Base-by-base conservation (phyloP, 1,284 basidiomycete genomes). In the Heterobasidion irregulare region DNA sequence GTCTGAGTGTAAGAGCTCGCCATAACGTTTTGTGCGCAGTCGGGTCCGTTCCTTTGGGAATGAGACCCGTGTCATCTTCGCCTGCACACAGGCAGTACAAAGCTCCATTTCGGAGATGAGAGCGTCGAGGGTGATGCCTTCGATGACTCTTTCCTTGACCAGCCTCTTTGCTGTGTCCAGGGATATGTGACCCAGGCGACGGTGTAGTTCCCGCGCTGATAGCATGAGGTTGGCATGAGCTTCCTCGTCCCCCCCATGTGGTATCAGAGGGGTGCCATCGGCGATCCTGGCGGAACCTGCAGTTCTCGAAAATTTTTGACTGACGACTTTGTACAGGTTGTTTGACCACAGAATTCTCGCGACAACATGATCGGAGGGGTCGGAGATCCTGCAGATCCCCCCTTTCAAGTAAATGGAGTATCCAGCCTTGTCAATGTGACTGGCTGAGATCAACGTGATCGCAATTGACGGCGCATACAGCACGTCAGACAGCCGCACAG, bases 81-180 rank as follows among this genome's bases (percentile, higher is more conserved):
- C 72, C 26, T 69, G 60, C 0, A 65, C 58, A 53, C 74, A 76
- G 0, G 64, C 55, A 5, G 65, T 61, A 47, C 74, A 77, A 52
- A 66, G 65, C 56, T 54, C 49, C 63, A 59, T 1, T 56, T 63
- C 34, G 55, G 57, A 8, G 41, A 45, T 47, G 0, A 53, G 45
- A 32, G 50, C 36, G 52, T 68, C 62, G 8, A 74, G 59, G 6
- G 66, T 58, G 2, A 74, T 58, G 1, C 71, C 68, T 1, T 54
- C 60, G 8, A 72, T 58, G 15, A 63, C 51, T 1, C 66, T 67
- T 1, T 63, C 54, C 4, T 60, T 54, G 1, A 74, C 62, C 57
- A 70, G 66, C 8, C 58, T 51, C 15, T 54, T 33, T 8, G 67
- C 53, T 19, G 63, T 57, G 0, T 62, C 54, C 26, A 65, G 63